Evolutionary conservation across 495 filamentous ascomycete species (phyloP).

Genomic region (Penicillium paxilli): DNA sequence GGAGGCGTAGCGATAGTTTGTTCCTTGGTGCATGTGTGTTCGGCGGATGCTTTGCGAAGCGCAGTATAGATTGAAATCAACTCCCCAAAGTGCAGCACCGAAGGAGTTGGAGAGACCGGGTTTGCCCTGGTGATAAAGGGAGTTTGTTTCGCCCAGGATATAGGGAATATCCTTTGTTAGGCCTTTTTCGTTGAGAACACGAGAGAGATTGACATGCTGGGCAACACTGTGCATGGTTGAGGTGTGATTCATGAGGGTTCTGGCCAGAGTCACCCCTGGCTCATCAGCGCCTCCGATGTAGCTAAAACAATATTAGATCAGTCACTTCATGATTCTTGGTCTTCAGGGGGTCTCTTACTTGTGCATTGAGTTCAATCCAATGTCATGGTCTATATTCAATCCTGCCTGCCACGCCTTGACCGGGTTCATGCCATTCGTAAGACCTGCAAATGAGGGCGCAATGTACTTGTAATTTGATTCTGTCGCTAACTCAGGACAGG

Average conservation of each 20-base stretch:
- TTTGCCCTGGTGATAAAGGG: constrained; percentile 62
- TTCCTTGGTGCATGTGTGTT: constrained; percentile 68
- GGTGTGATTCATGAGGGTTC: constrained; percentile 68
- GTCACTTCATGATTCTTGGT: neutral
- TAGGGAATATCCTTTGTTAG: constrained; percentile 49
- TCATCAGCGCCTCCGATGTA: constrained; percentile 65
- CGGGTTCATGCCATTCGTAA: constrained; percentile 52
- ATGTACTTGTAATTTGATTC: constrained; percentile 49
- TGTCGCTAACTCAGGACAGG: constrained; percentile 52
- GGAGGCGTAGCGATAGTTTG: constrained; percentile 56
- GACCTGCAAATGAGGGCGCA: constrained; percentile 62
- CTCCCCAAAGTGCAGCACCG: constrained; percentile 68
- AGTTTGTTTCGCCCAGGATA: constrained; percentile 67
- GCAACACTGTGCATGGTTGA: constrained; percentile 49
- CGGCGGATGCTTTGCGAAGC: constrained; percentile 58
- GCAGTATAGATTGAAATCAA: constrained; percentile 64
- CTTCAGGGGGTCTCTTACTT: constrained; percentile 46
- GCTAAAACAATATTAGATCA: constrained; percentile 26
- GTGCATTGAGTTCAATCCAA: constrained; percentile 61
- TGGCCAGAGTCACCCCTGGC: constrained; percentile 63
- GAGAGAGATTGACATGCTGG: constrained; percentile 47
- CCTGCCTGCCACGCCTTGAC: constrained; percentile 52
- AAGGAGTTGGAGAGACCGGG: constrained; percentile 67
- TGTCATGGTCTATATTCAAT: constrained; percentile 47
- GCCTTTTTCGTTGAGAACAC: constrained; percentile 31